Percentiles rank a stretch among this genome's conserved stretches.
Conservation (phyloP, 169 alveolate genomes). For the Cryptosporidium meleagridis region DNA sequence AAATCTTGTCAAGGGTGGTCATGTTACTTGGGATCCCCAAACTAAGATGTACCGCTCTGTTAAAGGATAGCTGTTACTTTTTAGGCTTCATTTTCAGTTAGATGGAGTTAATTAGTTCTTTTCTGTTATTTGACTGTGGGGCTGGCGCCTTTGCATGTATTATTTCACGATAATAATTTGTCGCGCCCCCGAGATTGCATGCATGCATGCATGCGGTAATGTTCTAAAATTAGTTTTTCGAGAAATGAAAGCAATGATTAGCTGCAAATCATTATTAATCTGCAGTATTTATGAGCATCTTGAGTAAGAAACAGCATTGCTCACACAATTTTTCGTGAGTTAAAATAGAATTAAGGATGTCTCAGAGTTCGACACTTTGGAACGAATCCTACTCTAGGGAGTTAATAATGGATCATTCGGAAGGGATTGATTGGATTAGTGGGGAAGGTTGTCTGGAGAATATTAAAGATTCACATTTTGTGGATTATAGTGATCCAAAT, state of each 20-base stretch:
- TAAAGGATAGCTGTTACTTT: background rate
- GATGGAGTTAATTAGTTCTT: background rate
- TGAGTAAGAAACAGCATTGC: background rate
- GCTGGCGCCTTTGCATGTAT: constrained; percentile 15
- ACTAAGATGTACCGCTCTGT: constrained; percentile 9
- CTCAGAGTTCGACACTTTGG: constrained; percentile 47
- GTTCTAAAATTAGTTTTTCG: constrained; percentile 16
- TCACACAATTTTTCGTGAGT: background rate
- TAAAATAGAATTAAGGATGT: constrained; percentile 1
- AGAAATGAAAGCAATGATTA: background rate
- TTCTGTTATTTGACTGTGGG: background rate
- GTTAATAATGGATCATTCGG: constrained; percentile 23
- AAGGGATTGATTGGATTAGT: constrained; percentile 48
- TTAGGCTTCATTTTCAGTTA: background rate
- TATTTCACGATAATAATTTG: constrained; percentile 20
- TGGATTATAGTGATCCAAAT: background rate
- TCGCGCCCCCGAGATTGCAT: constrained; percentile 50
- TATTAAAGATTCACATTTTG: constrained; percentile 12
- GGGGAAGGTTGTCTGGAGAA: constrained; percentile 23
- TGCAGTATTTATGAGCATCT: constrained; percentile 14
- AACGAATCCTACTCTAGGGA: constrained; percentile 38
- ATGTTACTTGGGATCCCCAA: constrained; percentile 54
- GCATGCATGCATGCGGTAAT: constrained; percentile 44
- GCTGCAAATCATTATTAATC: background rate
- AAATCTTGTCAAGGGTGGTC: constrained; percentile 65